phyloP scores from a whole-genome alignment of 2,329 filamentous ascomycete species.

The Beauveria rudraprayagi region DNA sequence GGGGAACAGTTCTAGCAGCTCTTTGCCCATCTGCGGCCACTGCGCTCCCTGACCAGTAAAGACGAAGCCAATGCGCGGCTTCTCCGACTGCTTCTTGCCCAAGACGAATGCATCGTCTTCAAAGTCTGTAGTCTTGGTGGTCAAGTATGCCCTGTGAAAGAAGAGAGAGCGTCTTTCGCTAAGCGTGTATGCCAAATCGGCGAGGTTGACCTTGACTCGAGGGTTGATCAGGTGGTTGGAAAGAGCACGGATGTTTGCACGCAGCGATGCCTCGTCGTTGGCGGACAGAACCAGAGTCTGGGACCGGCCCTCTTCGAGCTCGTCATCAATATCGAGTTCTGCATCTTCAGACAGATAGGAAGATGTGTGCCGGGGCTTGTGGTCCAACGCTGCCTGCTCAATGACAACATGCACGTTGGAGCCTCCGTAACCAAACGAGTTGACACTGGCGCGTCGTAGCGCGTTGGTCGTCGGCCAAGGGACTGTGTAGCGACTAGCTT shows the following conservation, averaged over 20 bases:
- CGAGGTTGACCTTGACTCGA: slow-evolving; percentile 15
- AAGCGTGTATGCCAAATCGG: slow-evolving; percentile 23
- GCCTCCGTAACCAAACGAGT: slow-evolving; percentile 37
- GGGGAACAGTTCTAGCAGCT: slow-evolving; percentile 12
- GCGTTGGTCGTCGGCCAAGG: slow-evolving; percentile 23
- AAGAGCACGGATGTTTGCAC: slow-evolving; percentile 10
- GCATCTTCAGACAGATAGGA: background rate
- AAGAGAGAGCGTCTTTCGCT: slow-evolving; percentile 16
- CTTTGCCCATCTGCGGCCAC: slow-evolving; percentile 14
- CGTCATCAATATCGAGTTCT: background rate
- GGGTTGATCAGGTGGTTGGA: slow-evolving; percentile 20
- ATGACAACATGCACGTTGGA: slow-evolving; percentile 35
- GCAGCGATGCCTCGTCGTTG: slow-evolving; percentile 13
- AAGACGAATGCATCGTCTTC: background rate
- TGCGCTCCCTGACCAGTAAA: slow-evolving; percentile 24
- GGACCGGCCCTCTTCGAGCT: background rate
- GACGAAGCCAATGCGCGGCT: slow-evolving; percentile 15
- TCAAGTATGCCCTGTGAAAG: slow-evolving; percentile 18
- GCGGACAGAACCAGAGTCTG: slow-evolving; percentile 14
- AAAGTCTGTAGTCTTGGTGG: background rate
- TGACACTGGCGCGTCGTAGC: slow-evolving; percentile 23
- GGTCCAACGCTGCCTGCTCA: slow-evolving; percentile 10
- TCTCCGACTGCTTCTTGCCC: background rate
- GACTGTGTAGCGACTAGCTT: slow-evolving; percentile 24
- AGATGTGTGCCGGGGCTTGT: background rate